phyloP scores from a whole-genome alignment of 768 basidiomycete species.

The Agaricus sinodeliciosus region DNA sequence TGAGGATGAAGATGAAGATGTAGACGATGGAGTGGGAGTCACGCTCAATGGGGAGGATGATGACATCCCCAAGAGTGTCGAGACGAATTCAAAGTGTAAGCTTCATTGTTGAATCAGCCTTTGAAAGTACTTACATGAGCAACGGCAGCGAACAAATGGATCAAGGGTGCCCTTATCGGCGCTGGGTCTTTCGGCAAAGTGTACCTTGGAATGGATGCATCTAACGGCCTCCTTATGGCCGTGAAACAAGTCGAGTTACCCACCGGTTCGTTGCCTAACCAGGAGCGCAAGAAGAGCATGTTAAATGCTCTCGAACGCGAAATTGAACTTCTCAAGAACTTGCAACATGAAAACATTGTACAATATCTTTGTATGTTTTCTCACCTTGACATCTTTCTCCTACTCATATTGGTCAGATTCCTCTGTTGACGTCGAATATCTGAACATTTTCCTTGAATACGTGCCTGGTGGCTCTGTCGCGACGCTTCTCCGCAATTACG shows the following conservation, averaged over 20 bases:
- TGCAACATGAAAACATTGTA: slow-evolving; percentile 95
- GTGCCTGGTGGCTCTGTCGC: slow-evolving; percentile 94
- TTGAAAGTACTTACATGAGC: neutral
- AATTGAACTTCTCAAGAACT: slow-evolving; percentile 86
- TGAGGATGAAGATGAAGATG: slow-evolving; percentile 34
- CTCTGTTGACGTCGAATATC: slow-evolving; percentile 79
- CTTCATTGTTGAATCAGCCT: neutral
- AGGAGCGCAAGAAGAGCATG: slow-evolving; percentile 93
- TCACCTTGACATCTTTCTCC: neutral
- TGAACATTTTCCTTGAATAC: slow-evolving; percentile 97
- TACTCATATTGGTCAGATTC: slow-evolving; percentile 55
- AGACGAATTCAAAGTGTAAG: slow-evolving; percentile 17
- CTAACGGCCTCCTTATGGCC: slow-evolving; percentile 88
- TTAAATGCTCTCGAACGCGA: slow-evolving; percentile 87
- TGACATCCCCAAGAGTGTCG: slow-evolving; percentile 26
- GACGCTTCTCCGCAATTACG: slow-evolving; percentile 82
- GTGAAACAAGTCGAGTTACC: slow-evolving; percentile 97
- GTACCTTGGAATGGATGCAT: slow-evolving; percentile 92
- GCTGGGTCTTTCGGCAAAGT: slow-evolving; percentile 94
- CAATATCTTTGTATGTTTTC: slow-evolving; percentile 84
- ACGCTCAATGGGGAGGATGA: slow-evolving; percentile 34
- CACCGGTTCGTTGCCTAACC: slow-evolving; percentile 74
- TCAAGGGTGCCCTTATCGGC: slow-evolving; percentile 93
- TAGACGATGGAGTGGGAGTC: slow-evolving; percentile 42
- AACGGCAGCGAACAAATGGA: slow-evolving; percentile 81